Evolutionary conservation across 2,329 filamentous ascomycete genomes (phyloP), one percentile per base, ranked within the genome.

Genomic region (Raffaelea albimanens): DNA sequence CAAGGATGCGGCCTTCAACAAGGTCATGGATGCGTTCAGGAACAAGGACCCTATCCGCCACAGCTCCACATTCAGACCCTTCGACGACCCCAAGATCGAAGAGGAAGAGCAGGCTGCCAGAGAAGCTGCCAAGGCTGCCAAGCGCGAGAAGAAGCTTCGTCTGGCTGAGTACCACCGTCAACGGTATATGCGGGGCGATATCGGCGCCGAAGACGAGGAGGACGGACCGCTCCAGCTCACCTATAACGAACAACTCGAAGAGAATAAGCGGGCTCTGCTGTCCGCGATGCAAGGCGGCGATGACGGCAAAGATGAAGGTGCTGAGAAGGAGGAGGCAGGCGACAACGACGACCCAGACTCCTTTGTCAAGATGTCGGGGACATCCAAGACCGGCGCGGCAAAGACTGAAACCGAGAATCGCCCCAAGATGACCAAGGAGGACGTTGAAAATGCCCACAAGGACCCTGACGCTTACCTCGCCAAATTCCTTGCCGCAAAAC

Each of bases 41-140:
- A 84, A 78, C 59, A 97, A 95, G 63, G 93, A 98, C 59, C 93
- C 93, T 23, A 76, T 86, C 45, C 82, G 98, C 44, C 96, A 96
- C 70, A 86, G 97, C 64, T 76, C 80, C 52, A 75, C 82, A 31
- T 75, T 75, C 54, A 88, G 76, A 18, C 97, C 97, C 68, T 96
- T 54, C 14, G 50, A 90, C 67, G 71, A 82, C 13, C 68, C 78
- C 48, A 78, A 85, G 4, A 75, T 78, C 21, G 73, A 76, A 3
- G 62, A 63, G 33, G 56, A 42, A 1, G 36, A 45, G 18, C 51
- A 58, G 13, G 57, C 59, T 13, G 59, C 59, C 5, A 53, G 34
- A 16, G 14, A 38, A 5, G 34, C 59, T 0, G 48, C 56, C 4
- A 66, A 69, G 51, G 66, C 70, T 39, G 82, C 83, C 64, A 47